Conservation (phyloP, 2,329 filamentous ascomycete species). For the Aspergillus viridinutans region DNA sequence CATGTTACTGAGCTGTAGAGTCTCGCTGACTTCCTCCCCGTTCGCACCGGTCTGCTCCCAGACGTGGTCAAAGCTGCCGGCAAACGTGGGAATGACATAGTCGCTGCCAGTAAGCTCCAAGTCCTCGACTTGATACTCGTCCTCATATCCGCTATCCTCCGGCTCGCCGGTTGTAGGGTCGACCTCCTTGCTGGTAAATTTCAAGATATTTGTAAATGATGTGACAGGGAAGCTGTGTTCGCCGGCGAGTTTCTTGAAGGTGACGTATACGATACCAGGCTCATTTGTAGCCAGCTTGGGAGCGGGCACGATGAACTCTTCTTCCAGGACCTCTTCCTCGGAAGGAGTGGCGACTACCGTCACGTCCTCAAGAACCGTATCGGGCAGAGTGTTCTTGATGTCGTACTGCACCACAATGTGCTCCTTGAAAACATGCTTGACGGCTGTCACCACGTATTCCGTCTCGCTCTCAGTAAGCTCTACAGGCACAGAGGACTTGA, state of each 20-base stretch:
- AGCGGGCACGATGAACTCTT: slow-evolving; percentile 90
- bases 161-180: slow-evolving; percentile 91
- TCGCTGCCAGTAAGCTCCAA: slow-evolving; percentile 87
- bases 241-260: slow-evolving; percentile 78
- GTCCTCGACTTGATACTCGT: slow-evolving; percentile 95
- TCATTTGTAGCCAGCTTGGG: slow-evolving; percentile 78
- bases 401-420: slow-evolving; percentile 95
- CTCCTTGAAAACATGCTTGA: slow-evolving; percentile 98
- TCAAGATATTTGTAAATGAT: slow-evolving; percentile 86
- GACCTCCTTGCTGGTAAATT: slow-evolving; percentile 97
- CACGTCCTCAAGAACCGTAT: slow-evolving; percentile 85
- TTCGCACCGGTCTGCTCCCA: slow-evolving; percentile 92
- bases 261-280: slow-evolving; percentile 90
- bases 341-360: slow-evolving; percentile 74
- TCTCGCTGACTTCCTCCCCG: slow-evolving; percentile 87
- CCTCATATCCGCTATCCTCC: slow-evolving; percentile 88
- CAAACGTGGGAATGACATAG: slow-evolving; percentile 89
- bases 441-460: slow-evolving; percentile 87
- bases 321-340: slow-evolving; percentile 69
- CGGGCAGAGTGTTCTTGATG: slow-evolving; percentile 92
- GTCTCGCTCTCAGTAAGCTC: slow-evolving; percentile 96
- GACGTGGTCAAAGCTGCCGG: slow-evolving; percentile 89
- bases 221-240: slow-evolving; percentile 72
- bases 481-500: slow-evolving; percentile 82
- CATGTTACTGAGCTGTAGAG: slow-evolving; percentile 76